phyloP scores from a whole-genome alignment of 495 filamentous ascomycete species.

The Penicillium paradoxum region DNA sequence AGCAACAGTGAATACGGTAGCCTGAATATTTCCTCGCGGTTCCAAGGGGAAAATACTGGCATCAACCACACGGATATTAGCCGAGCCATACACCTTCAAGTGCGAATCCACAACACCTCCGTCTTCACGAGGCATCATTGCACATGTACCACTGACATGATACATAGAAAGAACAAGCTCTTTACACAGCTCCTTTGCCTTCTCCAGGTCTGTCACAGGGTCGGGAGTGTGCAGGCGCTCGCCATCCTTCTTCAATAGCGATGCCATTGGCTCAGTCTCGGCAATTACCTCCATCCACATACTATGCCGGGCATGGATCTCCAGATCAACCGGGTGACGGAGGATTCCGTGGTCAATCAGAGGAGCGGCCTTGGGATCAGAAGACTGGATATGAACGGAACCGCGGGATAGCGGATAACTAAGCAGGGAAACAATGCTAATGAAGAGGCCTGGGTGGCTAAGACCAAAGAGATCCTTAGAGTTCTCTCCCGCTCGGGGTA shows the following conservation, averaged over 20 bases:
- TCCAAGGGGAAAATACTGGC: slow-evolving; percentile 49
- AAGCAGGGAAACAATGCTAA: slow-evolving; percentile 32
- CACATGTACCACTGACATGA: slow-evolving; percentile 40
- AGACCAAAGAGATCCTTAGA: slow-evolving; percentile 11
- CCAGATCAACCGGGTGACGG: slow-evolving; percentile 42
- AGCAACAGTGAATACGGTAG: slow-evolving; percentile 49
- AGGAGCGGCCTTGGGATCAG: slow-evolving; percentile 28
- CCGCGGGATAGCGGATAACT: slow-evolving; percentile 52
- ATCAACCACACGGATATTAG: slow-evolving; percentile 46
- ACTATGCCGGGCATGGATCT: slow-evolving; percentile 39
- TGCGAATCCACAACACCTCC: slow-evolving; percentile 37
- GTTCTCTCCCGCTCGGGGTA: background rate
- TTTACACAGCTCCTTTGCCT: slow-evolving; percentile 7
- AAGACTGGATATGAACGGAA: slow-evolving; percentile 43
- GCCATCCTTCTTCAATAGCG: slow-evolving; percentile 29
- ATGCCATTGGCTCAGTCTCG: slow-evolving; percentile 34
- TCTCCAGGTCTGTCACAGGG: slow-evolving; percentile 5
- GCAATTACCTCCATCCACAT: slow-evolving; percentile 42
- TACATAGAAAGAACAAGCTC: slow-evolving; percentile 24
- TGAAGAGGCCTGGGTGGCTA: slow-evolving; percentile 29
- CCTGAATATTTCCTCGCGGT: slow-evolving; percentile 42
- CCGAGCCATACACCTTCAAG: slow-evolving; percentile 47
- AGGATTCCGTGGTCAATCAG: slow-evolving; percentile 44
- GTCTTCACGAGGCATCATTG: slow-evolving; percentile 46
- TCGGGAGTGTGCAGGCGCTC: slow-evolving; percentile 8